Base-by-base conservation (phyloP, 1,284 basidiomycete species). In the Rhodotorula sp. region DNA sequence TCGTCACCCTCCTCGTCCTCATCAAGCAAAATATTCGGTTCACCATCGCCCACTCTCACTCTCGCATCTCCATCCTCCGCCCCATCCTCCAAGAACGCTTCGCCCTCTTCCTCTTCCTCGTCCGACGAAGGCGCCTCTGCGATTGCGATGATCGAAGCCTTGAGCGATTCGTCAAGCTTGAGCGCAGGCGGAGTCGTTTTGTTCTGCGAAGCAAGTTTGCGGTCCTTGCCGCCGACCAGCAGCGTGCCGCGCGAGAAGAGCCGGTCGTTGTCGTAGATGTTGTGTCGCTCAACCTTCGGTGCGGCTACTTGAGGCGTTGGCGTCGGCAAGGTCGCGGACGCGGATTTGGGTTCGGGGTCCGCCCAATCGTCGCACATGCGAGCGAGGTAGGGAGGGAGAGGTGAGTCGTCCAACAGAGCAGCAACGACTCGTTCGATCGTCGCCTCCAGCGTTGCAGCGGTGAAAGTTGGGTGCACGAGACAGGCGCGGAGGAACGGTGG, bases 391-490 rank as follows among this genome's bases (percentile, higher is more conserved):
- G 77, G 68, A 2, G 86, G 86, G 2, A 88, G 86, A 0, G 30
- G 29, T 0, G 85, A 87, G 1, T 87, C 88, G 62, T 90, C 89
- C 59, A 91, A 81, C n/a, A 91, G 77, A 0, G 87, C 87, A 39
- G 84, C 86, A 15, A 90, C 82, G 30, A 90, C 84, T 2, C 85
- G 81, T 60, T 84, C 83, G 0, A 84, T 83, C 10, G 79, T 78
- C n/a, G 8, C 27, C 19, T 61, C 47, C 34, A 39, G n/a, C 11
- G 17, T 17, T 22, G 46, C 48, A 8, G 29, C n/a, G 9, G 34
- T 2, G 68, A 83, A 84, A 24, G 82, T 81, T 2, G 84, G 79
- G 67, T 85, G 83, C 17, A 73, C 67, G 11, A 91, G 83, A 15
- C 90, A 80, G 29, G 82, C 82, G 48, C 84, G 84, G 59, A 91